Evolutionary conservation across 331 rosid genomes (phyloP).

Genomic region (Saraca asoca): DNA sequence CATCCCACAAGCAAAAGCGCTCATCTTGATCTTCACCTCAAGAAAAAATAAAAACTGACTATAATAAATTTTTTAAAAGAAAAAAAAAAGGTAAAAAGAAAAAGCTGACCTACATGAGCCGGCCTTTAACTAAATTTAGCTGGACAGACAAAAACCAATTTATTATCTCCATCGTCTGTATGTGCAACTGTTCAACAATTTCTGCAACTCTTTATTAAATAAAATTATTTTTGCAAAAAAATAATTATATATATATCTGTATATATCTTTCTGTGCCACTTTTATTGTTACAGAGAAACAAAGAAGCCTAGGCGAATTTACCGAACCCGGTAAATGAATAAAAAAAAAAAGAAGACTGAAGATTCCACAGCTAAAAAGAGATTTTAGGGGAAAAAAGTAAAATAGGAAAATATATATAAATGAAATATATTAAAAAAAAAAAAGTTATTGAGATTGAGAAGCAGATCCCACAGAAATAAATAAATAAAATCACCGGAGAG

Average conservation of each 20-base stretch:
- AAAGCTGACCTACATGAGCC: conserved; percentile 60
- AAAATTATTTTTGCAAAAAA: conserved; percentile 10
- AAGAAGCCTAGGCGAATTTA: conserved; percentile 38
- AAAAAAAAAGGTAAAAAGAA: neutral
- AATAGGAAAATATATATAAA: neutral
- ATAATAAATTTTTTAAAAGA: neutral
- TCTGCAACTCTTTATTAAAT: conserved; percentile 38
- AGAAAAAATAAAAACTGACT: neutral
- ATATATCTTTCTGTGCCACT: conserved; percentile 73
- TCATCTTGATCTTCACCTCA: neutral
- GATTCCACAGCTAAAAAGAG: conserved; percentile 56
- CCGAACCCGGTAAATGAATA: conserved; percentile 32
- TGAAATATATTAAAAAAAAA: neutral
- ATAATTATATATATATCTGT: conserved; percentile 11
- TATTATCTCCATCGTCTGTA: conserved; percentile 65
- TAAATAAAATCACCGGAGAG: conserved; percentile 69
- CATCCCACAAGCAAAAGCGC: neutral
- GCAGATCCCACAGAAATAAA: conserved; percentile 70
- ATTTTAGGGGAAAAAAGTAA: conserved; percentile 14
- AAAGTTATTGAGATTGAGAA: conserved; percentile 43
- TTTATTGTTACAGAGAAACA: conserved; percentile 47
- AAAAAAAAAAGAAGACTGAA: conserved; percentile 28
- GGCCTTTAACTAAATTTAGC: conserved; percentile 76
- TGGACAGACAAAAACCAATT: conserved; percentile 76
- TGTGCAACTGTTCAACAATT: conserved; percentile 66